Evolutionary conservation across 2,329 filamentous ascomycete genomes (phyloP).

Genomic region (Microthyrium microscopicum): DNA sequence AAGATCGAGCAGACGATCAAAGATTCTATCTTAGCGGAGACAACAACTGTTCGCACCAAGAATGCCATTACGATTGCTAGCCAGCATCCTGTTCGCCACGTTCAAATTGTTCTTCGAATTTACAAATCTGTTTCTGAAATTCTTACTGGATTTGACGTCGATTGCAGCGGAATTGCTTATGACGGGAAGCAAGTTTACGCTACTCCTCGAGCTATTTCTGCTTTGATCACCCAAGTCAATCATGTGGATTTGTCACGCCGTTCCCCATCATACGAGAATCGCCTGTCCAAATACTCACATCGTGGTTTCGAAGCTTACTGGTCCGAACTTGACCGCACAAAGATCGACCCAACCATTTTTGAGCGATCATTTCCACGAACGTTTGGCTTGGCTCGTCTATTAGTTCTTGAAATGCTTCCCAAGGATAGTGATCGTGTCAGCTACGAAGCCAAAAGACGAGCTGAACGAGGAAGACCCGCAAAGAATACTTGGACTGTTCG

Average conservation of each 20-base stretch:
- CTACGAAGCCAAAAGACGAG: conserved; percentile 53
- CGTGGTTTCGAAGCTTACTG: conserved; percentile 75
- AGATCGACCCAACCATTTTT: conserved; percentile 72
- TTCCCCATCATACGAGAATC: conserved; percentile 76
- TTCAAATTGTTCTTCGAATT: conserved; percentile 72
- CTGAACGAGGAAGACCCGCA: conserved; percentile 53
- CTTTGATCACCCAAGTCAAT: conserved; percentile 71
- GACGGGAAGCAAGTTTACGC: conserved; percentile 67
- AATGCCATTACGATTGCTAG: conserved; percentile 75
- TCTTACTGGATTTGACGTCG: conserved; percentile 75
- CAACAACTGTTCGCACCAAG: conserved; percentile 70
- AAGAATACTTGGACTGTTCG: conserved; percentile 28
- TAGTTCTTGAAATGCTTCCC: conserved; percentile 66
- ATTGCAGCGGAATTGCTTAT: conserved; percentile 67
- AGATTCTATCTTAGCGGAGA: conserved; percentile 66
- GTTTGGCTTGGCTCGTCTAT: conserved; percentile 58
- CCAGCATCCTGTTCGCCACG: conserved; percentile 67
- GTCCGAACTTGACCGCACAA: conserved; percentile 55
- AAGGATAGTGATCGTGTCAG: conserved; percentile 48
- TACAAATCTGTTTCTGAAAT: conserved; percentile 77
- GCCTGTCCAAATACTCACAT: conserved; percentile 71
- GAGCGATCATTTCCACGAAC: conserved; percentile 65
- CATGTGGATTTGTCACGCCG: conserved; percentile 62
- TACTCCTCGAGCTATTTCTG: conserved; percentile 57
- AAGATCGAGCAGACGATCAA: conserved; percentile 60